These are phyloP conservation scores for Penstemon barbatus DNA, from an alignment of 257 asterid species.

Conservation along the genomic window DNA sequence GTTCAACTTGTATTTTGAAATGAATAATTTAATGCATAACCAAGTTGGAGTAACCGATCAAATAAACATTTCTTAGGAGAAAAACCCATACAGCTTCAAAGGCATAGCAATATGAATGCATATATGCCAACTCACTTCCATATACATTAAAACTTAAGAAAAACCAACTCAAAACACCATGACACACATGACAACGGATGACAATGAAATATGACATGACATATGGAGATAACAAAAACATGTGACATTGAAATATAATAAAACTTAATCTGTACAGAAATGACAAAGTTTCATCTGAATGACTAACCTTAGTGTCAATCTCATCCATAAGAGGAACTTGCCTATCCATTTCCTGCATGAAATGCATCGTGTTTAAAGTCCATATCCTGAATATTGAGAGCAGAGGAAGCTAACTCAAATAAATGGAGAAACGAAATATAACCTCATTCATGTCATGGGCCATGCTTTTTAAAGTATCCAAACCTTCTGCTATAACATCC, in stretches of 20 bases:
- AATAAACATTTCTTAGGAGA: not conserved
- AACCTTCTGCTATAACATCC: conserved; percentile 89
- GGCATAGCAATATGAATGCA: not conserved
- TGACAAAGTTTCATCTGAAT: conserved; percentile 14
- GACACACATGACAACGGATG: not conserved
- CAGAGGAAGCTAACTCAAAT: conserved; percentile 19
- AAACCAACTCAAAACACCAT: not conserved
- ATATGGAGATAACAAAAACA: not conserved
- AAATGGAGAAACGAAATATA: conserved; percentile 12
- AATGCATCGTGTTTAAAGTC: conserved; percentile 19
- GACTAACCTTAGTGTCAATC: conserved; percentile 87
- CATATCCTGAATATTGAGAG: conserved; percentile 15
- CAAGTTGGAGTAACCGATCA: not conserved
- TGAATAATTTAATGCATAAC: not conserved
- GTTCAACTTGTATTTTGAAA: not conserved
- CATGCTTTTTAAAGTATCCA: conserved; percentile 93
- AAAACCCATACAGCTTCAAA: conserved; percentile 1
- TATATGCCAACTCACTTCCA: not conserved
- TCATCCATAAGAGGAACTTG: conserved; percentile 99
- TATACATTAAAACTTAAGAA: conserved; percentile 6
- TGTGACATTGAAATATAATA: not conserved
- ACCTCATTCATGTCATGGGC: conserved; percentile 99
- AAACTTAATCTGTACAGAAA: conserved; percentile 1
- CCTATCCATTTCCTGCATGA: conserved; percentile 86
- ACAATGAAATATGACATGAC: conserved; percentile 1